Conservation (phyloP, 345 rosid species). For the Ailanthus altissimus region DNA sequence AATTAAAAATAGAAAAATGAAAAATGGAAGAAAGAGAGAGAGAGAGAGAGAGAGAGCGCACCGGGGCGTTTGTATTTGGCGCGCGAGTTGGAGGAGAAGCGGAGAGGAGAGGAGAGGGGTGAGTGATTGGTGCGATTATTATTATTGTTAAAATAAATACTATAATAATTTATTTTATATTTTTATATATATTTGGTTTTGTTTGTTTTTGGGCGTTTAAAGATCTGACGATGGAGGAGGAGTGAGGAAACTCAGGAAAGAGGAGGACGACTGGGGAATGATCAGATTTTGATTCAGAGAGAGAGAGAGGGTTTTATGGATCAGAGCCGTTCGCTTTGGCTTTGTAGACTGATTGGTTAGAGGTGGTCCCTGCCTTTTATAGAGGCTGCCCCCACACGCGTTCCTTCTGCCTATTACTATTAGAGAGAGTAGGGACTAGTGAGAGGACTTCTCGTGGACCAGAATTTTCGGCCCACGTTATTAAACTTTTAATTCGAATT, state of each 20-base stretch:
- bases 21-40: neutral
- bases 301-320: neutral
- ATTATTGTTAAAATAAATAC: neutral
- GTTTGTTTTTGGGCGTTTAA: neutral
- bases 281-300: neutral
- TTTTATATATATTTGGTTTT: neutral
- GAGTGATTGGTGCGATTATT: conserved; percentile 24
- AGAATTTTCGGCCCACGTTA: too few species aligned
- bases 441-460: too few species aligned
- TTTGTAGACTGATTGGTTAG: neutral
- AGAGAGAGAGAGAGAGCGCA: neutral
- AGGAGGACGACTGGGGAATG: neutral
- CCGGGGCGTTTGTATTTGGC: conserved; percentile 15
- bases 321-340: conserved; percentile 19
- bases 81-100: conserved; percentile 27
- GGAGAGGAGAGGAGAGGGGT: conserved; percentile 1
- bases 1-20: neutral
- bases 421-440: too few species aligned
- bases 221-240: conserved; percentile 55
- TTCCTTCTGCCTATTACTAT: too few species aligned
- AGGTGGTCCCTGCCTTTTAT: neutral
- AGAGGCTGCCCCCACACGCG: too few species aligned
- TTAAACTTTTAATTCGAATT: too few species aligned
- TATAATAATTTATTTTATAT: neutral
- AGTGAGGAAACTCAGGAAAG: too few species aligned